These are phyloP conservation scores for Sporothrix humicola DNA, from an alignment of 2,329 filamentous ascomycete genomes.

Conservation along the genomic window DNA sequence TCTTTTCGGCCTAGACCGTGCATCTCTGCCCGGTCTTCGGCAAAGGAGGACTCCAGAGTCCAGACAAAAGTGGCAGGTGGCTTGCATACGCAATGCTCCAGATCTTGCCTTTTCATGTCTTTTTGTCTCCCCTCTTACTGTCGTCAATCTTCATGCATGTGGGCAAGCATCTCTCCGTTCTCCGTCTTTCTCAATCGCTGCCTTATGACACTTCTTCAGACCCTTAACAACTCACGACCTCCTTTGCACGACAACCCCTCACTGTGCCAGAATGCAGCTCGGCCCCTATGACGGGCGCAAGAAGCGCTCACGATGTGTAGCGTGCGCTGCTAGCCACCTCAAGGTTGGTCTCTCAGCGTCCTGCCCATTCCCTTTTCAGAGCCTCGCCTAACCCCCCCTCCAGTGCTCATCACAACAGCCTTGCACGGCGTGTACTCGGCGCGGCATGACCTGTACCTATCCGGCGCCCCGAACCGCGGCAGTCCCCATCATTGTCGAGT, in stretches of 20 bases:
- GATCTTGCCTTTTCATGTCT: too few relatives aligned
- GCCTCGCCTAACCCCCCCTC: too few relatives aligned
- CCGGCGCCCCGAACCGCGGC: not conserved
- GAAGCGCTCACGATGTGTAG: constrained; percentile 9
- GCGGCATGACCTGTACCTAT: not conserved
- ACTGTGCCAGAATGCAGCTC: not conserved
- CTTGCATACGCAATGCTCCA: too few relatives aligned
- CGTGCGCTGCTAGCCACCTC: constrained; percentile 14
- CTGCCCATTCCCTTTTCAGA: too few relatives aligned
- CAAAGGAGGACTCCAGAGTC: not conserved
- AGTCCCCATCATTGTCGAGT: constrained; percentile 16
- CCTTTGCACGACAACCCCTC: not conserved
- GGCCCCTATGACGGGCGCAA: constrained; percentile 22
- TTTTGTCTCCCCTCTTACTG: too few relatives aligned
- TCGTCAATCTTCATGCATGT: too few relatives aligned
- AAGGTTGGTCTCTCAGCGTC: not conserved
- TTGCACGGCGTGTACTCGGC: not conserved
- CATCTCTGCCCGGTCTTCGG: not conserved
- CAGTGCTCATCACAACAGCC: constrained; percentile 10
- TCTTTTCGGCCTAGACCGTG: not conserved
- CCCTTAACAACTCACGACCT: not conserved
- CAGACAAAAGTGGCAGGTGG: too few relatives aligned
- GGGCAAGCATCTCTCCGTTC: too few relatives aligned
- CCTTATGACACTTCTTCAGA: not conserved
- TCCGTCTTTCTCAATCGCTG: not conserved